A percentile compares a stretch with the other conserved stretches of the same genome.
Conservation (phyloP, 1,284 basidiomycete genomes). For the Microbotryum intermedium region DNA sequence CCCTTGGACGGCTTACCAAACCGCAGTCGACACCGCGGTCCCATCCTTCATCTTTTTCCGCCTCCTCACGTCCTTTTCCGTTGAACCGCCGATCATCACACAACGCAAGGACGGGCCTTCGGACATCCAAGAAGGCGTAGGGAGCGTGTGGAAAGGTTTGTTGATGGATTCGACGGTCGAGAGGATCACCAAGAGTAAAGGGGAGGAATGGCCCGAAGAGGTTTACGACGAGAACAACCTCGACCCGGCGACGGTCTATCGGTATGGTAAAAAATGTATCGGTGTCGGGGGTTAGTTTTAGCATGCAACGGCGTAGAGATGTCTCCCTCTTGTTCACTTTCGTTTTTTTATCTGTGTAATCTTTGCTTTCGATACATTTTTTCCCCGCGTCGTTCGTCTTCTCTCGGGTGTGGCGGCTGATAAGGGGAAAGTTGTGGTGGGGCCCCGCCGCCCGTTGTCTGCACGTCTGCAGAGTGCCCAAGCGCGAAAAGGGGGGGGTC, state of each 20-base stretch:
- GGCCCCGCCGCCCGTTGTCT: too few relatives aligned
- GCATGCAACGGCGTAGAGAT: too few relatives aligned
- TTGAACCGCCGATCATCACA: constrained; percentile 37
- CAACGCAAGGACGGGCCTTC: constrained; percentile 34
- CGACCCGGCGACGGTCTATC: constrained; percentile 23
- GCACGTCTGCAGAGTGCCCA: too few relatives aligned
- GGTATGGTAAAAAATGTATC: constrained; percentile 4
- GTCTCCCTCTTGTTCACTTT: too few relatives aligned
- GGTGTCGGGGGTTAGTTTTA: too few relatives aligned
- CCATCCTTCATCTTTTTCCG: constrained; percentile 50
- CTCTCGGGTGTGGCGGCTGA: too few relatives aligned
- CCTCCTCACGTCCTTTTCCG: constrained; percentile 31
- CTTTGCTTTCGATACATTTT: too few relatives aligned
- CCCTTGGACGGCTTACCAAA: constrained; percentile 34
- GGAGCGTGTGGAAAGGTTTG: constrained; percentile 34
- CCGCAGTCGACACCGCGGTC: constrained; percentile 44
- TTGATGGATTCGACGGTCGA: constrained; percentile 37
- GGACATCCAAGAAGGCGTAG: constrained; percentile 37
- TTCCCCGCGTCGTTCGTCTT: too few relatives aligned
- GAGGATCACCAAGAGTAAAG: constrained; percentile 30
- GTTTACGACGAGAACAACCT: constrained; percentile 5
- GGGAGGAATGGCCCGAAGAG: constrained; percentile 25
- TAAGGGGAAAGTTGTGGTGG: too few relatives aligned
- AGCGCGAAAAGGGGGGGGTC: too few relatives aligned
- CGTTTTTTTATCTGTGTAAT: too few relatives aligned